These are phyloP conservation scores for Clonostachys chloroleuca DNA, from an alignment of 2,329 filamentous ascomycete species.

Conservation along the genomic window DNA sequence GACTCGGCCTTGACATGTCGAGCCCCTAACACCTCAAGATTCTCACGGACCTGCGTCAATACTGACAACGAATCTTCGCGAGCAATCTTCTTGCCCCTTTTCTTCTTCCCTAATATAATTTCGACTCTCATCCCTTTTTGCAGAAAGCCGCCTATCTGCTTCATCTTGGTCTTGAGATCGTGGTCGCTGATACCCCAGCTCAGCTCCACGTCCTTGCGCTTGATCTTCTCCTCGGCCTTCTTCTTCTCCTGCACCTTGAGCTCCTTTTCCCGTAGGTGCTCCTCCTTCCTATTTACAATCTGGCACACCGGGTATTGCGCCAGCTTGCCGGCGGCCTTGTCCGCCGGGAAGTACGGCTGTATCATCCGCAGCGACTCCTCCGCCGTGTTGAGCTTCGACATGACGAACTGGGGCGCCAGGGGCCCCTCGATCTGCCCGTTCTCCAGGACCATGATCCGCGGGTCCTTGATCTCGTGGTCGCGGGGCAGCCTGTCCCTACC, in stretches of 20 bases:
- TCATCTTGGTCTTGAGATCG: slow-evolving; percentile 11
- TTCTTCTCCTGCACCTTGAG: slow-evolving; percentile 37
- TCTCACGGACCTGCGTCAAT: slow-evolving; percentile 34
- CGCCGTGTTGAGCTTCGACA: slow-evolving; percentile 25
- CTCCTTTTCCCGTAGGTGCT: slow-evolving; percentile 35
- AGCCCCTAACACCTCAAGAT: slow-evolving; percentile 24
- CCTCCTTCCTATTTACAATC: slow-evolving; percentile 55
- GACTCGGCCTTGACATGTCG: slow-evolving; percentile 38
- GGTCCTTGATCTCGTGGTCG: slow-evolving; percentile 39
- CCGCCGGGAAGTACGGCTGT: slow-evolving; percentile 25
- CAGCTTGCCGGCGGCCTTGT: slow-evolving; percentile 12
- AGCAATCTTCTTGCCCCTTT: slow-evolving; percentile 55
- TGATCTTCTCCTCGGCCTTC: slow-evolving; percentile 32
- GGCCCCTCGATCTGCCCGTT: slow-evolving; percentile 32
- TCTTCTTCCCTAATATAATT: slow-evolving; percentile 62
- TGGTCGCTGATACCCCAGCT: slow-evolving; percentile 70
- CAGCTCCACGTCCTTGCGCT: slow-evolving; percentile 75
- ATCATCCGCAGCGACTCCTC: slow-evolving; percentile 35
- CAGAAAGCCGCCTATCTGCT: slow-evolving; percentile 53
- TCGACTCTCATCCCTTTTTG: slow-evolving; percentile 72
- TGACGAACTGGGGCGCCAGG: slow-evolving; percentile 27
- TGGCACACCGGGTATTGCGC: slow-evolving; percentile 60
- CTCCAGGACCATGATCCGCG: slow-evolving; percentile 33
- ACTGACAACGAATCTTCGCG: slow-evolving; percentile 55
- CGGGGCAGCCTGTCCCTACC: slow-evolving; percentile 30